Conservation (phyloP, 192 early-diverging fungal species). For the Linnemannia schmuckeri region DNA sequence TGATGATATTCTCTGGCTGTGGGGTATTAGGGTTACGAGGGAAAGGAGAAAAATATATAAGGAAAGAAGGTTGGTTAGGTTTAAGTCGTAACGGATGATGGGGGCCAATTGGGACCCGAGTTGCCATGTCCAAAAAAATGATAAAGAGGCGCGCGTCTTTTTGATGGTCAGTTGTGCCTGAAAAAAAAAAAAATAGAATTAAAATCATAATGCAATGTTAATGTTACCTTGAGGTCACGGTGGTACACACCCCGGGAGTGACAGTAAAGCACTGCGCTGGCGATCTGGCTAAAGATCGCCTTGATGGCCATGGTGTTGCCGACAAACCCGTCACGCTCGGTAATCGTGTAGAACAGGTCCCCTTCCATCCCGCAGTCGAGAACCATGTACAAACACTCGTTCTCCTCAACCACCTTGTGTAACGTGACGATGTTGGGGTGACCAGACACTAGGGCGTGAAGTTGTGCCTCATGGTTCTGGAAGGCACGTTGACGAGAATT, state of each 20-base stretch:
- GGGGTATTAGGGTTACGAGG: neutral
- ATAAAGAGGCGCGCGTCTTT: neutral
- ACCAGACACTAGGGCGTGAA: slow-evolving; percentile 73
- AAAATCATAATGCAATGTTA: no score
- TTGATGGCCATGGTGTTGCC: slow-evolving; percentile 82
- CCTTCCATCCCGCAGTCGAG: slow-evolving; percentile 88
- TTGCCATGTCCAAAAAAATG: neutral
- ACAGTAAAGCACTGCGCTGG: slow-evolving; percentile 83
- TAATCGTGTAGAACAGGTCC: slow-evolving; percentile 95
- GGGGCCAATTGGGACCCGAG: neutral
- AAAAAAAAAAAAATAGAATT: neutral
- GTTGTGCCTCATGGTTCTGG: slow-evolving; percentile 75
- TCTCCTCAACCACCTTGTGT: slow-evolving; percentile 73
- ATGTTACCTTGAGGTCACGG: slow-evolving; percentile 73
- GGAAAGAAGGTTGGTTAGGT: neutral
- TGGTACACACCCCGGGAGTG: slow-evolving; percentile 79
- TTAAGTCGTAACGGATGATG: neutral
- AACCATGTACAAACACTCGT: slow-evolving; percentile 72
- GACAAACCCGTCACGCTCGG: slow-evolving; percentile 78
- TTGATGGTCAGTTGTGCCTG: neutral
- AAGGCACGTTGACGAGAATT: slow-evolving; percentile 70
- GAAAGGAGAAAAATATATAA: neutral
- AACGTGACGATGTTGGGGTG: slow-evolving; percentile 78
- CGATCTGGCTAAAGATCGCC: slow-evolving; percentile 85
- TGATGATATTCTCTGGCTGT: slow-evolving; percentile 84